Evolutionary conservation across 208 protist genomes (phyloP).

Genomic region (Angomonas desouzai): DNA sequence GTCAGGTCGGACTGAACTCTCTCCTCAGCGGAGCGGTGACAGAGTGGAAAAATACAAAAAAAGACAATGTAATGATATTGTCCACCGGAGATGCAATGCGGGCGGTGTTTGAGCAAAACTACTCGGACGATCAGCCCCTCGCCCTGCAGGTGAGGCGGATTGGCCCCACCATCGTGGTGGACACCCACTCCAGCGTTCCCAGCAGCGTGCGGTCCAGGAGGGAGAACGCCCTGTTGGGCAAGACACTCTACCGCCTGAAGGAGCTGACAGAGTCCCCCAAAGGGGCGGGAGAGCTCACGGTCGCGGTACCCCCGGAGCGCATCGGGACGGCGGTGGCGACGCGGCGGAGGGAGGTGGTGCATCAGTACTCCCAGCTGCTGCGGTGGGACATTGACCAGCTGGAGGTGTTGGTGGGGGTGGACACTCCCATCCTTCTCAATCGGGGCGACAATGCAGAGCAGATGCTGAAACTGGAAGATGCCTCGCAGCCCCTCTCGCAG

Average conservation of each 20-base stretch:
- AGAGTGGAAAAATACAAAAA: slow-evolving; percentile 53
- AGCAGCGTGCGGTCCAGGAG: slow-evolving; percentile 51
- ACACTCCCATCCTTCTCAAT: slow-evolving; percentile 74
- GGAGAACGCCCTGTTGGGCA: slow-evolving; percentile 58
- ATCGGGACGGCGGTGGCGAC: not conserved
- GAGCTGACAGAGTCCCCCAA: slow-evolving; percentile 13
- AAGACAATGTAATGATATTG: slow-evolving; percentile 44
- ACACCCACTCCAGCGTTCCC: slow-evolving; percentile 33
- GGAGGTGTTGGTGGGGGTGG: slow-evolving; percentile 75
- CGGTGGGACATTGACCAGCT: slow-evolving; percentile 68
- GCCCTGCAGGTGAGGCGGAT: slow-evolving; percentile 55
- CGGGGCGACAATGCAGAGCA: slow-evolving; percentile 57
- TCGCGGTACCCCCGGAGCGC: not conserved
- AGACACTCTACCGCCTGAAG: slow-evolving; percentile 74
- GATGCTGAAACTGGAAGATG: slow-evolving; percentile 54
- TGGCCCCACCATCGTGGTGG: slow-evolving; percentile 65
- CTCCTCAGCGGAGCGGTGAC: slow-evolving; percentile 48
- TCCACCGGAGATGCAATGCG: slow-evolving; percentile 71
- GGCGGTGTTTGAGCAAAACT: slow-evolving; percentile 61
- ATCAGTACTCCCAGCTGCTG: slow-evolving; percentile 60
- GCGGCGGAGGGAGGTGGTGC: not conserved
- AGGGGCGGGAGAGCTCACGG: not conserved
- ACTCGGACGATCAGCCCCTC: slow-evolving; percentile 42
- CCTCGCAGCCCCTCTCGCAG: not conserved
- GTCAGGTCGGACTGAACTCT: slow-evolving; percentile 46